Base-by-base conservation (phyloP, 2,329 filamentous ascomycete genomes). In the Fulvia fulva region DNA sequence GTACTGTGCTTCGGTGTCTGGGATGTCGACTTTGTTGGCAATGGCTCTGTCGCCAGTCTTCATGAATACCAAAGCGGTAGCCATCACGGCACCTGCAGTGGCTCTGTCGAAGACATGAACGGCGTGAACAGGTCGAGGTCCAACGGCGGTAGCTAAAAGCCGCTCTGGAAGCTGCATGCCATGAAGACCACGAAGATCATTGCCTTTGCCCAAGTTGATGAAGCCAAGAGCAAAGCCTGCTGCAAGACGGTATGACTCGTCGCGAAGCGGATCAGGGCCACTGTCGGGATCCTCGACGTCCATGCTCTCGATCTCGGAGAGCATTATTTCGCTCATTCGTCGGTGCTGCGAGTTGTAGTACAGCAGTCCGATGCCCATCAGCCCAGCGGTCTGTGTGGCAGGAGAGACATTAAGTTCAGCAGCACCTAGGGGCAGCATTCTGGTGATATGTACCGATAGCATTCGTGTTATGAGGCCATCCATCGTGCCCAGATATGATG, bases 261-360 rank as follows among this genome's bases (percentile, higher is more conserved):
- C 93, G 23, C 93, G 86, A 51, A 97, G 76, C 22, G 87, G 86
- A 67, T 96, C 90, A 57, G 92, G 88, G 7, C 81, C 78, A 25
- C 80, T 79, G 53, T 71, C 71, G 5, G 80, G 79, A 59, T 97
- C 92, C 54, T 93, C 89, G 37, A 89, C 83, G 25, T 94, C 91
- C 53, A 91, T 82, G 62, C 92, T 88, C 71, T 97, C 91, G 60
- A 99, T 94, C 72, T 99, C 94, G 0, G 93, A 97, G 52, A 99
- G 84, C 91, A 99, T 97, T 19, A 97, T 91, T 73, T 99, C 94
- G 70, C 91, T 97, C 94, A 99, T 99, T 37, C 95, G 87, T 28
- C 95, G 89, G 75, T 99, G 95, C 69, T 97, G 93, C 26, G 92
- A 97, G 71, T 92, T 89, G 75, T 89, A 95, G 74, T 97, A 99